Conservation (phyloP, 2,329 filamentous ascomycete species). For the Pseudogymnoascus sp. region DNA sequence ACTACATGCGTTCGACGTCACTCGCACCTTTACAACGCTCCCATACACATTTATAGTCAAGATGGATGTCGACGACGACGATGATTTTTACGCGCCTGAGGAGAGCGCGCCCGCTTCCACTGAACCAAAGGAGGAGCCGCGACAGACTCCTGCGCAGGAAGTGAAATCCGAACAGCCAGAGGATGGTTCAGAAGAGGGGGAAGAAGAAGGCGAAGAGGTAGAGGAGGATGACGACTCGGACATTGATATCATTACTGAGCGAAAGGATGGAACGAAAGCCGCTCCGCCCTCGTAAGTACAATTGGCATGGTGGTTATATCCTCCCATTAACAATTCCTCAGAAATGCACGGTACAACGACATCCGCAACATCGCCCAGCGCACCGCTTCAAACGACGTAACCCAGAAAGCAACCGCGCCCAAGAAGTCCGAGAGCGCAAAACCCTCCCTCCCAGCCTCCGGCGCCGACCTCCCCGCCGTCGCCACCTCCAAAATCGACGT, state of each 20-base stretch:
- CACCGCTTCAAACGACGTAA: conserved; percentile 44
- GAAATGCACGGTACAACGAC: conserved; percentile 56
- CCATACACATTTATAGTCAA: conserved; percentile 21
- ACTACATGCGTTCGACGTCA: conserved; percentile 8
- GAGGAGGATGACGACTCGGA: conserved; percentile 60
- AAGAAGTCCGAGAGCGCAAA: conserved; percentile 38
- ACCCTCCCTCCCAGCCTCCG: conserved; percentile 33
- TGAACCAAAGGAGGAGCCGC: conserved; percentile 17
- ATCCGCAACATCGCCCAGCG: conserved; percentile 58
- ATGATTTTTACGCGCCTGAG: conserved; percentile 59
- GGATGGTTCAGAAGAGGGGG: conserved; percentile 20
- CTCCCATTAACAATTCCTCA: conserved; percentile 27
- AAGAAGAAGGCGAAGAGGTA: conserved; percentile 43
- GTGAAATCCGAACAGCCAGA: conserved; percentile 29
- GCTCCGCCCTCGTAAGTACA: conserved; percentile 48
- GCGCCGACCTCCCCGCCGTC: conserved; percentile 52
- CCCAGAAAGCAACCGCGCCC: conserved; percentile 36
- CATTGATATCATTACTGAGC: conserved; percentile 61
- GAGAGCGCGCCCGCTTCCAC: conserved; percentile 35
- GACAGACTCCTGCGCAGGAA: conserved; percentile 21
- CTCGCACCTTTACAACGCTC: conserved; percentile 3
- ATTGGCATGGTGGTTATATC: background rate
- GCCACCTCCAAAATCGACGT: conserved; percentile 79
- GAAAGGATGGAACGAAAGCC: conserved; percentile 56
- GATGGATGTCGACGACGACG: conserved; percentile 62